Base-by-base conservation (phyloP, 495 filamentous ascomycete genomes). In the Penicillium soppii region DNA sequence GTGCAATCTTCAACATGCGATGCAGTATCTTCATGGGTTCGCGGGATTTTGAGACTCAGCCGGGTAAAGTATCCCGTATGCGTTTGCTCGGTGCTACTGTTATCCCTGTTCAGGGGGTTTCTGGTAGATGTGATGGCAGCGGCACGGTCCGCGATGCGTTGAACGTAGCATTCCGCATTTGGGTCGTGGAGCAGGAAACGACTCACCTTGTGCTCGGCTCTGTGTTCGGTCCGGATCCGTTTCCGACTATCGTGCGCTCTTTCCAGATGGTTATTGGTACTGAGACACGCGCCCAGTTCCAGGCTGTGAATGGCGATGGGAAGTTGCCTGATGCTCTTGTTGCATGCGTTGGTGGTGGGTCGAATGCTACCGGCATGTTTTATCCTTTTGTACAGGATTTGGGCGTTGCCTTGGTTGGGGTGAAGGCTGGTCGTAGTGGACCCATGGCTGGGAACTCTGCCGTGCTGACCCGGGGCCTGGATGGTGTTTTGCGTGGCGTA, bases 1-100 rank as follows among this genome's bases (percentile, higher is more conserved):
- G 91, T 53, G 92, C 92, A 44, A 90, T 92, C 62, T 95, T 97
- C 57, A 89, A 89, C 56, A 87, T 97, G 88, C 86, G 92, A 60
- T 97, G 92, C 63, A 92, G 87, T 4, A 84, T 97, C 25, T 97
- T 87, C 72, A 97, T 97, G 92, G 92, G 92, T 48, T 90, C 89
- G 9, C 87, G 95, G 68, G 92, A 97, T 65, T 89, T 96, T n/a
- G 81, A 89, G 5, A 82, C 91, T 38, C 92, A 97, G 67, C 91
- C 91, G 0, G 77, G 95, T 46, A 96, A 96, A 67, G 91, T 96
- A 35, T 96, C 95, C 79, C 84, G 91, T 16, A 96, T 97, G 75
- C 89, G 89, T 67, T 76, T 96, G 10, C 86, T 96, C 15, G 92
- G 92, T 21, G 92, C 91, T 27, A 79, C 82, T 54, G 92, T 97